phyloP scores from a whole-genome alignment of 345 rosid genomes.

The Dimocarpus longan region DNA sequence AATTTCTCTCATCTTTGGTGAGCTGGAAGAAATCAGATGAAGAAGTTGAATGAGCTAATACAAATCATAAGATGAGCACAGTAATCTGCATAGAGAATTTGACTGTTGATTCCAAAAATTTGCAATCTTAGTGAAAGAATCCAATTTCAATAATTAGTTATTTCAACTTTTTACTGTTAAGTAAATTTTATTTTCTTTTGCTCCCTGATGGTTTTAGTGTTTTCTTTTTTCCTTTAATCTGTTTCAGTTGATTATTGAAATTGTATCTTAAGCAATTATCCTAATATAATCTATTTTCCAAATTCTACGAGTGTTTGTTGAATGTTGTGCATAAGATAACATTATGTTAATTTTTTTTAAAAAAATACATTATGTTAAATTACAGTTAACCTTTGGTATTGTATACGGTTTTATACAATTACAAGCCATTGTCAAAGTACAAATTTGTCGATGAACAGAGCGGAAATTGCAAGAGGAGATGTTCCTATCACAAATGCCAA shows the following conservation, averaged over 20 bases:
- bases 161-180: not conserved
- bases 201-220: not conserved
- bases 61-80: not conserved
- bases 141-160: not conserved
- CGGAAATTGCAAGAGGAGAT: constrained; percentile 2
- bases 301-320: not conserved
- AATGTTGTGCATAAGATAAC: too few species aligned
- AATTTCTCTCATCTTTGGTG: constrained; percentile 69
- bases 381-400: too few species aligned
- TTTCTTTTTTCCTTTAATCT: not conserved
- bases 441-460: not conserved
- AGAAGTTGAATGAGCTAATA: not conserved
- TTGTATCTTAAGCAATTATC: not conserved
- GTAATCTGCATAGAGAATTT: not conserved
- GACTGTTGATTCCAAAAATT: not conserved
- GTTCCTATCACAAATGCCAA: too few species aligned
- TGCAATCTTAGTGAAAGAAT: not conserved
- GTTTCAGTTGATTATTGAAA: not conserved
- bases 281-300: not conserved
- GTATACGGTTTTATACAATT: too few species aligned
- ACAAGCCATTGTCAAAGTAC: too few species aligned
- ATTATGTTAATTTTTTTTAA: not conserved
- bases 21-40: constrained; percentile 52
- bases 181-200: not conserved
- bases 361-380: too few species aligned